phyloP scores from a whole-genome alignment of 2,329 filamentous ascomycete species.

The Penicillium sp. region DNA sequence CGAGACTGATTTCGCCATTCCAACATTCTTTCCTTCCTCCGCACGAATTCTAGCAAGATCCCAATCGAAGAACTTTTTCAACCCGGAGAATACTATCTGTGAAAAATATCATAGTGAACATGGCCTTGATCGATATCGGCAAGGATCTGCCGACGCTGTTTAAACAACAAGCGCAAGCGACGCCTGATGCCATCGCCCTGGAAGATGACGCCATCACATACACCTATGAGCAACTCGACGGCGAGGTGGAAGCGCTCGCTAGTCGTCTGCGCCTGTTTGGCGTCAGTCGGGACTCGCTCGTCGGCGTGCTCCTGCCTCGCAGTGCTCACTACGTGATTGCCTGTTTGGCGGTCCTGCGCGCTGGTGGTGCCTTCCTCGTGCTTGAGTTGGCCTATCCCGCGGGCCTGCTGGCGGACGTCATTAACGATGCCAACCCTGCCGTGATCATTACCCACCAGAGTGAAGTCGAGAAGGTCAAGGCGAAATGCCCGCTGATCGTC shows the following conservation, averaged over 20 bases:
- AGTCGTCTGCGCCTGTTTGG: slow-evolving; percentile 65
- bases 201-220: slow-evolving; percentile 69
- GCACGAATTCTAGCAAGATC: neutral
- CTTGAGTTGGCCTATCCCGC: slow-evolving; percentile 78
- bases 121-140: slow-evolving; percentile 68
- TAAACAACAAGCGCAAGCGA: slow-evolving; percentile 65
- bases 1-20: slow-evolving; percentile 1
- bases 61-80: neutral
- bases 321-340: slow-evolving; percentile 79
- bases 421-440: slow-evolving; percentile 71
- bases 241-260: slow-evolving; percentile 66
- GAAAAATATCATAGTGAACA: slow-evolving; percentile 35
- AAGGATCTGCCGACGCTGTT: slow-evolving; percentile 76
- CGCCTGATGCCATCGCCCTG: slow-evolving; percentile 69
- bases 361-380: slow-evolving; percentile 77
- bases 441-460: slow-evolving; percentile 69
- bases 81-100: neutral
- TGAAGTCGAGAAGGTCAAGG: slow-evolving; percentile 66
- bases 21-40: slow-evolving; percentile 1
- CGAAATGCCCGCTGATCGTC: slow-evolving; percentile 61
- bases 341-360: slow-evolving; percentile 73
- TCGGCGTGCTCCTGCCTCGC: slow-evolving; percentile 73
- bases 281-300: slow-evolving; percentile 71
- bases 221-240: slow-evolving; percentile 73
- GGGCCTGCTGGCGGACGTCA: slow-evolving; percentile 71